Conservation (phyloP, 768 basidiomycete genomes). For the Rhizopogon roseolus region DNA sequence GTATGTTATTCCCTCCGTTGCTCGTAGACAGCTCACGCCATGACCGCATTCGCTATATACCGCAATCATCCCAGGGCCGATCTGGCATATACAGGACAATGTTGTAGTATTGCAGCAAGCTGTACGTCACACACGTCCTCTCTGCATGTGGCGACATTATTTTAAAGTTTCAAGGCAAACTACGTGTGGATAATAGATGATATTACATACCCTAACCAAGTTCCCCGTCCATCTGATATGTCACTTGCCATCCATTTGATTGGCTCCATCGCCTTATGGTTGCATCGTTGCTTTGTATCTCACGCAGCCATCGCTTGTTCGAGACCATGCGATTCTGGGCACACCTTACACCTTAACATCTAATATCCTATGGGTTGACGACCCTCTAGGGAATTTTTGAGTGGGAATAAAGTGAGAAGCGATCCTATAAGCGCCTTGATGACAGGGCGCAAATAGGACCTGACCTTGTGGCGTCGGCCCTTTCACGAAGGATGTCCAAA, state of each 20-base stretch:
- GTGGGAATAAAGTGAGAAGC: background rate
- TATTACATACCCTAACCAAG: background rate
- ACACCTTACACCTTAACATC: background rate
- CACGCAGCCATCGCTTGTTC: background rate
- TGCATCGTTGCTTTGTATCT: background rate
- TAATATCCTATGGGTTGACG: background rate
- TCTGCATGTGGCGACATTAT: background rate
- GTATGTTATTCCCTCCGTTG: background rate
- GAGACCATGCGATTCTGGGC: background rate
- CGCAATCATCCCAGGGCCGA: background rate
- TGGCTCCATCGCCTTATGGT: background rate
- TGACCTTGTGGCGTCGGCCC: background rate
- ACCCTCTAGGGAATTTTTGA: background rate
- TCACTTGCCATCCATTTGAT: background rate
- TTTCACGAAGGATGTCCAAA: background rate
- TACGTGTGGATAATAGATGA: background rate
- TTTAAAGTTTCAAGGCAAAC: background rate
- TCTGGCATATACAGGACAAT: background rate
- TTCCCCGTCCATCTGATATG: background rate
- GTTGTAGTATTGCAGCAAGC: background rate
- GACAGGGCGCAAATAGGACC: background rate
- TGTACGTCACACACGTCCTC: background rate
- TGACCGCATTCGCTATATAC: background rate
- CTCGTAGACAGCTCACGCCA: background rate
- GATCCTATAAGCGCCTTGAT: background rate